Evolutionary conservation across 495 filamentous ascomycete genomes (phyloP).

Genomic region (Apodospora peruviana): DNA sequence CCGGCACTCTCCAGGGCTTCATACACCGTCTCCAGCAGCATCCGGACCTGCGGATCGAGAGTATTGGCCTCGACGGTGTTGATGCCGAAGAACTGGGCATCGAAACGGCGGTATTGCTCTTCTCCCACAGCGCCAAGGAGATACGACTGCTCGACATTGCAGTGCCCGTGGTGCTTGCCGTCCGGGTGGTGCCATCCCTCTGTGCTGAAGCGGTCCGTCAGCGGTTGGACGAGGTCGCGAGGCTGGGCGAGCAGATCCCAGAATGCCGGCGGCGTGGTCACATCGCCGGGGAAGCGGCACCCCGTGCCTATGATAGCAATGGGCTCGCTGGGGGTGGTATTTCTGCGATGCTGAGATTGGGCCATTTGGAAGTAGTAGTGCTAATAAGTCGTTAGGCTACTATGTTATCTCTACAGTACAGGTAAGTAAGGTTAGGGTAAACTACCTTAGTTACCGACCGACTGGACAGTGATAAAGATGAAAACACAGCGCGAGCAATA

Average conservation of each 20-base stretch:
- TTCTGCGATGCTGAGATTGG: no score
- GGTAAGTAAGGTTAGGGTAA: no score
- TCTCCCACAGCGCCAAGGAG: conserved; percentile 42
- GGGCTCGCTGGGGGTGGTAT: no score
- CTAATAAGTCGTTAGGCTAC: no score
- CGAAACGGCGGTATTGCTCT: conserved; percentile 28
- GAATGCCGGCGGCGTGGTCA: conserved; percentile 7
- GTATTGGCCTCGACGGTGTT: conserved; percentile 12
- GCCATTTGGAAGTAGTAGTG: no score
- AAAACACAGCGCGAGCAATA: no score
- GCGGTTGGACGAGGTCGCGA: conserved; percentile 4
- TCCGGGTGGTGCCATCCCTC: conserved; percentile 39
- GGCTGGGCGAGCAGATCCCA: conserved; percentile 15
- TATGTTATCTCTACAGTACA: no score
- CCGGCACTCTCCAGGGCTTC: conserved; percentile 76
- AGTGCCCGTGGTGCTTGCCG: conserved; percentile 31
- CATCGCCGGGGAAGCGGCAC: conserved; percentile 18
- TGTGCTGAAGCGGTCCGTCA: conserved; percentile 13
- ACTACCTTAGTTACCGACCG: no score
- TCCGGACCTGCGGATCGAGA: conserved; percentile 65
- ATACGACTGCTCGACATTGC: conserved; percentile 52
- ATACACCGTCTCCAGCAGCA: conserved; percentile 61
- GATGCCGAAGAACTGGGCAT: conserved; percentile 48
- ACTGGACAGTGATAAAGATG: no score
- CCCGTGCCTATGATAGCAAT: conserved; percentile 21